Evolutionary conservation across 345 rosid species (phyloP), one percentile per base, ranked within the genome.

Genomic region (Lepidium sativum): DNA sequence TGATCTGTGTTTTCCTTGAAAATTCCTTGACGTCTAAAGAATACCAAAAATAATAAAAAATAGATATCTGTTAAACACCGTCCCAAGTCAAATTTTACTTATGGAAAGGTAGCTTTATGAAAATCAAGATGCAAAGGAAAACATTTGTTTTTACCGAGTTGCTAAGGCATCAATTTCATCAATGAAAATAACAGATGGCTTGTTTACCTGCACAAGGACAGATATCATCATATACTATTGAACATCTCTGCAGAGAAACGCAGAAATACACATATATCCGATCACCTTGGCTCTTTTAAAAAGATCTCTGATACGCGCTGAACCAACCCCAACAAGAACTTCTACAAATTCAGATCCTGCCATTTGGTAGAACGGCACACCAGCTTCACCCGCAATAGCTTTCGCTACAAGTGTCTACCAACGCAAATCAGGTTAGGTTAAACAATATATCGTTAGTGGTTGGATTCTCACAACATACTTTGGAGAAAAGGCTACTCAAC

Each of bases 351-450:
- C 96, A 65, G 98, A 86, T 61, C 98, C 96, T 67, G 98, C 98
- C 98, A 91, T 91, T 75, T 88, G 96, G 70, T 91, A 91, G 84
- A 91, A 91, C 5, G 96, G 98, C 41, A 91, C 98, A 23, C 96
- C 98, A 60, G 96, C 98, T 79, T 91, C 96, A 59, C 98, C 98
- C 16, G 98, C 98, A 53, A 91, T 91, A 55, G 98, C 98, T 82
- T 91, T 91, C 34, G 96, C 96, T 39, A 91, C 96, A 15, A 91
- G 81, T 49, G 98, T 91, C 98, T 91, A 81, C 39, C 61, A 67
- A 74, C 71, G 42, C 38, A 62, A 4, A 60, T 53, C 44, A 67
- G 1, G 43, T 54, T 60, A 27, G 39, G 68, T 44, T 44, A 54
- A 38, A 43, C 67, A 58, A 21, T 17, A 23, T 10, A 54, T 54